Evolutionary conservation across 2,329 filamentous ascomycete species (phyloP), one percentile per base, ranked within the genome.

Genomic region (Calonectria pteridis): DNA sequence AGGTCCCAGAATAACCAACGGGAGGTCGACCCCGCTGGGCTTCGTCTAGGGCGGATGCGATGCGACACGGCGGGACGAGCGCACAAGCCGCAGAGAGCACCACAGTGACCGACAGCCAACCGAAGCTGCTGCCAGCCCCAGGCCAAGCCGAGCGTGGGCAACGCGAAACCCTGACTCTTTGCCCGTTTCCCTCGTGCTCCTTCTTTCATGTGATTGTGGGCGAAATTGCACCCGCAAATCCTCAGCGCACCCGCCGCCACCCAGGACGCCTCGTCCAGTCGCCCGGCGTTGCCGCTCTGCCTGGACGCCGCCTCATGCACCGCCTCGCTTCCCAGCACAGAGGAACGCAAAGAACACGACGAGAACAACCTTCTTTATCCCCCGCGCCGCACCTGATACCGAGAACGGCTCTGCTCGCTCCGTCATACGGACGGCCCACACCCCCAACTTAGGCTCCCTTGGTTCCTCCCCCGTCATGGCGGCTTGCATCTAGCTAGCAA

Each of bases 181-280:
- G 35, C 55, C 55, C 35, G 49, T 55, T 63, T 63, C 31, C 33
- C 26, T 40, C 23, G 16, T 46, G 29, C 43, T 37, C 40, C 53
- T 58, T 69, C 49, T 73, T 69, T 69, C 71, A 73, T 73, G 71
- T 73, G 71, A 73, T 73, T 69, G 23, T 65, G 43, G 55, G 29
- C 28, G 53, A 40, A 69, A 68, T 68, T 68, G 46, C 65, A 50
- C 49, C 55, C 35, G 49, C 65, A 64, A 37, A 35, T 63, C 55
- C 43, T 55, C 43, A 67, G 63, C 43, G 29, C 69, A 49, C 35
- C 43, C 31, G 23, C 69, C 69, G 69, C 69, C 69, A 62, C 69
- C 50, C 40, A 40, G 40, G 51, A 59, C 51, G 63, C 63, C 62
- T 58, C 59, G 53, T 49, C n/a, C 26, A 58, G 37, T 35, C 59